Evolutionary conservation across 352 stramenopile genomes (phyloP), one percentile per base, ranked within the genome.

Genomic region (Phytophthora lateralis): DNA sequence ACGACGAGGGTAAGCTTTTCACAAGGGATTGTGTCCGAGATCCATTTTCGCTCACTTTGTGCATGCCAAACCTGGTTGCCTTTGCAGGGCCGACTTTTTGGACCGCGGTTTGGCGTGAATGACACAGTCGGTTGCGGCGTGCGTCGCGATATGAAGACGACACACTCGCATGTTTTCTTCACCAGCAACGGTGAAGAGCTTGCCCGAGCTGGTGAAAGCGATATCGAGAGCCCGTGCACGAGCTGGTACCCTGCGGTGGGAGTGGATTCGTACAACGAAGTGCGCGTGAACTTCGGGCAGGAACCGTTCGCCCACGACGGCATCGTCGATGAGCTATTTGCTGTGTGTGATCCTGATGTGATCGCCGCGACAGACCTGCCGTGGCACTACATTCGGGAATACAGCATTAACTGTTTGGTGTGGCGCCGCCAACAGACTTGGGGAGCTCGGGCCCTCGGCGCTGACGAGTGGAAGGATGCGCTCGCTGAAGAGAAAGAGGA

Each of bases 271-370:
- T 73, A 80, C 29, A 83, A 93, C 27, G 75, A 79, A 18, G 73
- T 96, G 12, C 72, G 83, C 20, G 74, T 96, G 11, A 97, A 97
- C 66, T 95, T 92, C 66, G 88, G 88, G 0, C 80, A 89, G 57
- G 73, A 85, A 29, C 85, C 79, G 1, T 95, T 95, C 44, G 59
- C 66, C 2, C 82, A 80, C 49, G 63, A 78, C 42, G 56, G 34
- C 15, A 69, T 87, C 29, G 72, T 78, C 4, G 81, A 90, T 32
- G 65, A 84, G 27, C 45, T 89, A 21, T 83, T 92, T 53, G 56
- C 68, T 4, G 78, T 87, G 35, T 80, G 69, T 15, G 68, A 75
- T 6, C 62, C 56, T 8, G 69, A 53, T 9, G 37, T 76, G 1
- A 39, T 73, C 10, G 48, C 42, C 9, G 47, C 71, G 17, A 48